These are phyloP conservation scores for Cardamine resedifolia DNA, from an alignment of 345 rosid species.

Conservation along the genomic window DNA sequence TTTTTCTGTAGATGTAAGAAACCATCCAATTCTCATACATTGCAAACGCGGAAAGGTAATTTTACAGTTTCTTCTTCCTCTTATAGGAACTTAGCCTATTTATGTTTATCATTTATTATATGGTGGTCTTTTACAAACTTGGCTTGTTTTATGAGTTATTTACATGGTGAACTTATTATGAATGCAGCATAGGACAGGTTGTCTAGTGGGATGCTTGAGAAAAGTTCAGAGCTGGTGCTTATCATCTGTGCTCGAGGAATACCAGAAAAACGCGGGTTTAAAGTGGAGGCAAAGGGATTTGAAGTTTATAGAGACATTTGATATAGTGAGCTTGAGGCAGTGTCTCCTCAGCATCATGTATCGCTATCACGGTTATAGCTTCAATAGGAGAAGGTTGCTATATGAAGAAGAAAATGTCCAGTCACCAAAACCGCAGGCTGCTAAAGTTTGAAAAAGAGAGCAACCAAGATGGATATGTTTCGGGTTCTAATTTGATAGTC, in stretches of 20 bases:
- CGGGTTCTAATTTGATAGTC: neutral
- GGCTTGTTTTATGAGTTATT: neutral
- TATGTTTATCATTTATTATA: neutral
- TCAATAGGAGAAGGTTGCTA: slow-evolving; percentile 62
- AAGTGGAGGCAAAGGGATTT: slow-evolving; percentile 61
- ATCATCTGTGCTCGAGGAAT: slow-evolving; percentile 69
- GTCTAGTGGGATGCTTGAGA: slow-evolving; percentile 82
- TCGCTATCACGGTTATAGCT: slow-evolving; percentile 70
- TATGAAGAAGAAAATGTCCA: slow-evolving; percentile 52
- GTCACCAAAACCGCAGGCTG: slow-evolving; percentile 41
- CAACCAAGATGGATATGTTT: neutral
- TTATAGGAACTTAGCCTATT: neutral
- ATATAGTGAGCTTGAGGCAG: slow-evolving; percentile 50
- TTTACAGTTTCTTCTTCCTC: neutral
- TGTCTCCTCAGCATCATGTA: slow-evolving; percentile 71
- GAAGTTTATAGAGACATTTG: slow-evolving; percentile 64
- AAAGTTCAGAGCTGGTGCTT: slow-evolving; percentile 81
- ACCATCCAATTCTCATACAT: slow-evolving; percentile 86
- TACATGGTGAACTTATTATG: slow-evolving; percentile 2
- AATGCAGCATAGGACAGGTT: slow-evolving; percentile 86
- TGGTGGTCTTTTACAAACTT: neutral
- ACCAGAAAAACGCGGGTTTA: slow-evolving; percentile 60
- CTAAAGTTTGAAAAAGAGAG: slow-evolving; percentile 29
- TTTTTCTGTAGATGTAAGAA: slow-evolving; percentile 66
- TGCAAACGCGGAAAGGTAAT: slow-evolving; percentile 90